phyloP scores from a whole-genome alignment of 2,329 filamentous ascomycete species.

The Harringtonia lauricola region DNA sequence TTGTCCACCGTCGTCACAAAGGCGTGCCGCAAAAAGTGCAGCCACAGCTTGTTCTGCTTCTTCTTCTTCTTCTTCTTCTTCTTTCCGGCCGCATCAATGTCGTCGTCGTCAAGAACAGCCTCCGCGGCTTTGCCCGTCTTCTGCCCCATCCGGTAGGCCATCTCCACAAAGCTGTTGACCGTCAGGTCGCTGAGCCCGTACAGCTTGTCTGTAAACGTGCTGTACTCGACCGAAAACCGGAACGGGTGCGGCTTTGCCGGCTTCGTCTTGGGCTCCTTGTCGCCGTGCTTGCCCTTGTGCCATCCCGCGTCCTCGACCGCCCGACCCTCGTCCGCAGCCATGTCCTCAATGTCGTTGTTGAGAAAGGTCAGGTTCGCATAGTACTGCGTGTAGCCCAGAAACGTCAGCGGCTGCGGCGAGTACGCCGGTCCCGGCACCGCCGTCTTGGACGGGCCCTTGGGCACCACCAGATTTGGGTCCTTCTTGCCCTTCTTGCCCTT shows the following conservation, averaged over 20 bases:
- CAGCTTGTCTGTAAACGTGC: slow-evolving; percentile 63
- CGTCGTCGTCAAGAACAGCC: slow-evolving; percentile 23
- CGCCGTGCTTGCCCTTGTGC: slow-evolving; percentile 52
- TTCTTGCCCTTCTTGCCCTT: slow-evolving; percentile 3
- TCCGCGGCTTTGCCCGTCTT: slow-evolving; percentile 13
- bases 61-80: slow-evolving; percentile 41
- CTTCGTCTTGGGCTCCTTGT: slow-evolving; percentile 41
- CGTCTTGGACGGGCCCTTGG: slow-evolving; percentile 60
- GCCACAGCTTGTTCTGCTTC: slow-evolving; percentile 60
- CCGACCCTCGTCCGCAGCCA: slow-evolving; percentile 14
- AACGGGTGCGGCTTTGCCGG: slow-evolving; percentile 54
- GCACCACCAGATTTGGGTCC: slow-evolving; percentile 52
- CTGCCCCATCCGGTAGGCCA: slow-evolving; percentile 69
- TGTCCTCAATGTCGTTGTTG: slow-evolving; percentile 55
- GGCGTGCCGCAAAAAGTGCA: slow-evolving; percentile 64
- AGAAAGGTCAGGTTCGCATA: slow-evolving; percentile 87
- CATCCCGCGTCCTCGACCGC: slow-evolving; percentile 30
- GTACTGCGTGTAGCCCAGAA: slow-evolving; percentile 78
- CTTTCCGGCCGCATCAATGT: slow-evolving; percentile 22
- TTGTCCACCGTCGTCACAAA: slow-evolving; percentile 65
- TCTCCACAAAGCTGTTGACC: slow-evolving; percentile 64
- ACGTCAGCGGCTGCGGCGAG: slow-evolving; percentile 68
- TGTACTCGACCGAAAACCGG: slow-evolving; percentile 73
- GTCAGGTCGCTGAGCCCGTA: slow-evolving; percentile 77
- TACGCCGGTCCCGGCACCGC: slow-evolving; percentile 81